Evolutionary conservation across 805 yeast genomes (phyloP).

Genomic region (Saturnispora besseyi): DNA sequence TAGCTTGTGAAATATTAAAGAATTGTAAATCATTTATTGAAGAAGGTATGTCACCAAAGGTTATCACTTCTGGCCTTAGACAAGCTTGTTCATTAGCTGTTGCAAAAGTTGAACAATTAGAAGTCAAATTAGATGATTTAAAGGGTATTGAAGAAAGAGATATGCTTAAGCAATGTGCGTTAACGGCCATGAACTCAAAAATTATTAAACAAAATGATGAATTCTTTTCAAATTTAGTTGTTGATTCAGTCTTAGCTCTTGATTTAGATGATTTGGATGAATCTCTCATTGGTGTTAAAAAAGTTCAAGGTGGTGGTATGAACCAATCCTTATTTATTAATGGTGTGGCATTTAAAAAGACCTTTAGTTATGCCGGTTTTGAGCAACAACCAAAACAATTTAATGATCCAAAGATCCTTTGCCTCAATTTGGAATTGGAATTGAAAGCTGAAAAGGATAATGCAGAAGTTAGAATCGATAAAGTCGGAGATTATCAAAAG

Average conservation of each 20-base stretch:
- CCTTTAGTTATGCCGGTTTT: constrained; percentile 96
- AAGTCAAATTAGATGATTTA: constrained; percentile 51
- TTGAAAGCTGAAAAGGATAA: constrained; percentile 97
- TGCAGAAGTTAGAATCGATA: constrained; percentile 94
- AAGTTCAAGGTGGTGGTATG: constrained; percentile 92
- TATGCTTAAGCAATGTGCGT: constrained; percentile 83
- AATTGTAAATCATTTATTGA: constrained; percentile 88
- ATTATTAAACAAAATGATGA: constrained; percentile 78
- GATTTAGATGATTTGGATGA: constrained; percentile 85
- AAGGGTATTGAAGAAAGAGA: constrained; percentile 53
- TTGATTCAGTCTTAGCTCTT: constrained; percentile 83
- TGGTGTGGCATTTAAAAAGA: constrained; percentile 96
- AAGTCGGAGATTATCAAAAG: constrained; percentile 88
- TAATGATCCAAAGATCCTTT: constrained; percentile 68
- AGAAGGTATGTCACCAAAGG: constrained; percentile 90
- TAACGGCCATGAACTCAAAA: constrained; percentile 96
- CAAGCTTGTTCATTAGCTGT: constrained; percentile 75
- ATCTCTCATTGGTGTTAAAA: constrained; percentile 85
- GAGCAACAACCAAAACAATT: constrained; percentile 96
- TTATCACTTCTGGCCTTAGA: constrained; percentile 80
- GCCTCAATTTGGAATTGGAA: constrained; percentile 88
- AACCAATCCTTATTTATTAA: constrained; percentile 83
- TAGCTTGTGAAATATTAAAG: constrained; percentile 90
- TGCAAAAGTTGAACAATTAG: constrained; percentile 59
- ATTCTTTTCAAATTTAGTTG: constrained; percentile 93